Evolutionary conservation across 306 rosid species (phyloP), one percentile per base, ranked within the genome.

Genomic region (Casuarina glauca): DNA sequence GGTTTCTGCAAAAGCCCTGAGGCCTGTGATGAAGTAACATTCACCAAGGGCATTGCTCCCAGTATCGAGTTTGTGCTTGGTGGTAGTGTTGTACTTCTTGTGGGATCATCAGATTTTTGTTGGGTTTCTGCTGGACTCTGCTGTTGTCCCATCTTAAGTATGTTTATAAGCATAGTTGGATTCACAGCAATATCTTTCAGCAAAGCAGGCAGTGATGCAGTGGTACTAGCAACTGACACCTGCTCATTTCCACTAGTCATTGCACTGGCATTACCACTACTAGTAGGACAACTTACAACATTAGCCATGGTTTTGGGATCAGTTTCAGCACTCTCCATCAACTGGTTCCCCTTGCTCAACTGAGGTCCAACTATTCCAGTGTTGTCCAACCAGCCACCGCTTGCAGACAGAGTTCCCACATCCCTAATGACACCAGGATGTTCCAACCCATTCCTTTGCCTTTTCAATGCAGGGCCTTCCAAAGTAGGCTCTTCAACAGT

Each of bases 301-400:
- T 77, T 72, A 38, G 69, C 50, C 79, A 62, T 68, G 53, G 74
- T 87, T 75, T 82, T 87, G 67, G 78, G 78, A 81, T 89, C 90
- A 77, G 83, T 49, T 74, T 73, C 87, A 13, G 75, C 64, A 50
- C 80, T 88, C 73, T 80, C 93, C 79, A 62, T 52, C 58, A 77
- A 80, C 43, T 81, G 89, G 75, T 71, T 95, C 85, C 84, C 82
- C 72, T 80, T 87, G 68, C 50, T 57, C 67, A 86, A 58, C 73
- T 88, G 93, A 62, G 90, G 77, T 79, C 88, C 93, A 71, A 67
- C 48, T 1, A 60, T 32, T 38, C 67, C 17, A 60, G 54, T 54
- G 43, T 92, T 93, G 53, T 92, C 97, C 84, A 93, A 86, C 97
- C 95, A 87, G 75, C 97, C 97, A 79, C 95, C 91, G 51, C 61